A percentile compares a stretch with the other conserved stretches of the same genome.
Evolutionary conservation across 768 basidiomycete species (phyloP).

Genomic region (Trametes maxima): DNA sequence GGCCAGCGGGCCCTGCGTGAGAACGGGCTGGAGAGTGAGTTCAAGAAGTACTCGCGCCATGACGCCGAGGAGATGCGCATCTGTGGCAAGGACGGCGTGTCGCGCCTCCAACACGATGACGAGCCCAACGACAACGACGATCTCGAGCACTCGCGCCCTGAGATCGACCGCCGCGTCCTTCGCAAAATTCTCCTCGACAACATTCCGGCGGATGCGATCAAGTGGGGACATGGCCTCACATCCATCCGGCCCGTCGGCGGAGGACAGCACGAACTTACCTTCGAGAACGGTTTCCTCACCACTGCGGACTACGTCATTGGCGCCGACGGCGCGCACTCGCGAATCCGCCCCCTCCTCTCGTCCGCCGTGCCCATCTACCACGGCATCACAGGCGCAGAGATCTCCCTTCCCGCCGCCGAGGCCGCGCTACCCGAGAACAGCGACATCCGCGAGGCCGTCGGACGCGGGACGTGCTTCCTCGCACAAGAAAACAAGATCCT

Average conservation of each 20-base stretch:
- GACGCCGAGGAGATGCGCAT: conserved; percentile 12
- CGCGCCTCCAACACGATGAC: not conserved
- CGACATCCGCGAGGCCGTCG: conserved; percentile 9
- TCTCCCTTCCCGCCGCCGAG: not conserved
- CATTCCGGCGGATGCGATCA: conserved; percentile 36
- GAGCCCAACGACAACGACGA: not conserved
- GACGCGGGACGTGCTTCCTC: not conserved
- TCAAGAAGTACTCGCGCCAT: conserved; percentile 1
- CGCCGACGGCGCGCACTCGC: conserved; percentile 5
- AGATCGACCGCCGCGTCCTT: conserved; percentile 16
- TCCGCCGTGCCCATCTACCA: conserved; percentile 1
- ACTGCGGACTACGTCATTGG: conserved; percentile 1
- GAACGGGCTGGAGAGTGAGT: conserved; percentile 9
- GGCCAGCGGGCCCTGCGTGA: conserved; percentile 11
- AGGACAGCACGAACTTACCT: conserved; percentile 26
- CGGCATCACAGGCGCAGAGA: conserved; percentile 6
- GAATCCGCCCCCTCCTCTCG: conserved; percentile 4
- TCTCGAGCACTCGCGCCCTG: conserved; percentile 8
- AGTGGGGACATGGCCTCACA: conserved; percentile 44
- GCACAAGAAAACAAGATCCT: conserved; percentile 4
- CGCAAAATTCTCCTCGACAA: conserved; percentile 14
- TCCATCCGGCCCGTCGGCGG: conserved; percentile 30
- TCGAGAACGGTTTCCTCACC: conserved; percentile 3
- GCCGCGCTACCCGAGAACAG: conserved; percentile 4
- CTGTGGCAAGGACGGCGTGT: conserved; percentile 8